Conservation (phyloP, 306 rosid genomes). For the Abrus precatorius region DNA sequence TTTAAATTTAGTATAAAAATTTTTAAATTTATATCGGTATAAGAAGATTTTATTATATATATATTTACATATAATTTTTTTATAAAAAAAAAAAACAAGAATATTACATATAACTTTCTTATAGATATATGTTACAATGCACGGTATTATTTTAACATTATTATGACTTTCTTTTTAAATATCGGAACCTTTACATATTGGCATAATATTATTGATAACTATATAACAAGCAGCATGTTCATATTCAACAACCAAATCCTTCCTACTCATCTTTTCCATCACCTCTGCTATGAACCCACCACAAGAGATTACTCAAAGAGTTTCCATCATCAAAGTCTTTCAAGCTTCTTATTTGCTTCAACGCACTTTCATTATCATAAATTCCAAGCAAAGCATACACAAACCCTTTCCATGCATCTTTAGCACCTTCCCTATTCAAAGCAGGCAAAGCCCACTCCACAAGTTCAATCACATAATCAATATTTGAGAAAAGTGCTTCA, state of each 20-base stretch:
- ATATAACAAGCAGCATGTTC: too few species aligned
- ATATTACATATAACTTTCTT: too few species aligned
- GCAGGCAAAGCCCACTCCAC: constrained; percentile 79
- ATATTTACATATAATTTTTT: too few species aligned
- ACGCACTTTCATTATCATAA: constrained; percentile 58
- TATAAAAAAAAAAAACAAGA: too few species aligned
- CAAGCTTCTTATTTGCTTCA: constrained; percentile 59
- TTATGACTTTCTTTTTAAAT: background rate
- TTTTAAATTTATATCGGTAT: too few species aligned
- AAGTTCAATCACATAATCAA: constrained; percentile 65
- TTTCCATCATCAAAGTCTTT: constrained; percentile 65
- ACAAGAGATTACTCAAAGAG: constrained; percentile 67
- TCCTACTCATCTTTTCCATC: too few species aligned
- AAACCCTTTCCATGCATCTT: constrained; percentile 93
- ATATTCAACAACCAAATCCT: too few species aligned
- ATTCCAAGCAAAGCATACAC: constrained; percentile 66
- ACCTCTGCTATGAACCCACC: constrained; percentile 79
- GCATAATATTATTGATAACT: too few species aligned
- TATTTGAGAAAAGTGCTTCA: constrained; percentile 68
- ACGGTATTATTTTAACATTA: background rate
- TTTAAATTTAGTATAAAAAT: too few species aligned
- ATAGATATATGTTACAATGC: background rate
- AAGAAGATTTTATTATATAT: too few species aligned
- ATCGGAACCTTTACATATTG: too few species aligned
- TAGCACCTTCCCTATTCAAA: constrained; percentile 72